Conservation (phyloP, 2,329 filamentous ascomycete species). For the Pseudogymnoascus sp. region DNA sequence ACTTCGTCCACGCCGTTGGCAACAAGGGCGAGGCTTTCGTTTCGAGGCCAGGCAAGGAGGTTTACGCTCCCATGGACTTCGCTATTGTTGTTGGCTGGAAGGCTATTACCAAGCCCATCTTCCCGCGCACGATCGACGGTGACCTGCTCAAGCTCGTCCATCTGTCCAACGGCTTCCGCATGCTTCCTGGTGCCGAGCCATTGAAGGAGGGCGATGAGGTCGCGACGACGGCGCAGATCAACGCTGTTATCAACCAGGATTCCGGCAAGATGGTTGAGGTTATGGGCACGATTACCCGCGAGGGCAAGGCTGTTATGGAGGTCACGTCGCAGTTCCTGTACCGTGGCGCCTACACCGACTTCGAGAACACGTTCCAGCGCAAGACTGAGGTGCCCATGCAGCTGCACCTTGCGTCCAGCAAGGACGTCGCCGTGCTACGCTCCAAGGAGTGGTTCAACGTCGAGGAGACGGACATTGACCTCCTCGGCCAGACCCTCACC, state of each 20-base stretch:
- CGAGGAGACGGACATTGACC: constrained; percentile 74
- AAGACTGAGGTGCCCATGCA: constrained; percentile 95
- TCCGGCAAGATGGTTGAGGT: constrained; percentile 99
- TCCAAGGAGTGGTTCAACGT: constrained; percentile 98
- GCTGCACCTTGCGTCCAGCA: constrained; percentile 74
- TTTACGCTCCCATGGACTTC: constrained; percentile 97
- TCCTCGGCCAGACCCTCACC: constrained; percentile 85
- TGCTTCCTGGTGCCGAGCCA: constrained; percentile 91
- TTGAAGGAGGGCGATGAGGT: constrained; percentile 93
- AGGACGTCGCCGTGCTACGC: constrained; percentile 86
- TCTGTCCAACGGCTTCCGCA: constrained; percentile 94
- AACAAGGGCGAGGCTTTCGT: constrained; percentile 98
- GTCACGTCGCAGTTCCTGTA: constrained; percentile 98
- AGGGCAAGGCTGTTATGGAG: constrained; percentile 86
- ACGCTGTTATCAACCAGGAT: constrained; percentile 95
- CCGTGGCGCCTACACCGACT: constrained; percentile 86
- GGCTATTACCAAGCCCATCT: constrained; percentile 98
- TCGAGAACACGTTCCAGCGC: constrained; percentile 96
- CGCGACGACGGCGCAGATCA: constrained; percentile 89
- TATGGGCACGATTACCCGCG: constrained; percentile 87
- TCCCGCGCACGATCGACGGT: constrained; percentile 91
- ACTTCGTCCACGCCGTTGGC: constrained; percentile 97
- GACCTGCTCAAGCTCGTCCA: constrained; percentile 94
- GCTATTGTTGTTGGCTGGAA: constrained; percentile 98
- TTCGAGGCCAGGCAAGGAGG: constrained; percentile 85